A percentile compares a stretch with the other conserved stretches of the same genome.
These are phyloP conservation scores for Blastomyces parvus DNA, from an alignment of 2,329 filamentous ascomycete species.

Conservation along the genomic window DNA sequence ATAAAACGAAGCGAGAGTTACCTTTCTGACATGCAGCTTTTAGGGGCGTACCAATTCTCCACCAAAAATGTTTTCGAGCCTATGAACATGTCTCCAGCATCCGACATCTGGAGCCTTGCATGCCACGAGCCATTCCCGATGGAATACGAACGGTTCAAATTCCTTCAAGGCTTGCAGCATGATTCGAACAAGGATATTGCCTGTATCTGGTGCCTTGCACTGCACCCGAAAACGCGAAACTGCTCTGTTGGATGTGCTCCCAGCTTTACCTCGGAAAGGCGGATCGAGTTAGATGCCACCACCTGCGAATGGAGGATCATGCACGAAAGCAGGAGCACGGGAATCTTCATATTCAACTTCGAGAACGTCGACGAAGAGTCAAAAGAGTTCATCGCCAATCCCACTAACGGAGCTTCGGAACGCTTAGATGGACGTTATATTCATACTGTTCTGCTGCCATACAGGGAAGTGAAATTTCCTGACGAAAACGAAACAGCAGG, in stretches of 20 bases:
- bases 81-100: not conserved
- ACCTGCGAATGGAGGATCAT: not conserved
- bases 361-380: not conserved
- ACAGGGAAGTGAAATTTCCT: not conserved
- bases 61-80: not conserved
- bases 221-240: not conserved
- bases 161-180: not conserved
- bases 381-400: not conserved
- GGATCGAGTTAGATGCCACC: not conserved
- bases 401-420: not conserved
- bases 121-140: not conserved
- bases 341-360: conserved; percentile 1
- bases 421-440: not conserved
- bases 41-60: not conserved
- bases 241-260: not conserved
- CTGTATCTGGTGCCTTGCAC: not conserved
- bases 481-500: not conserved
- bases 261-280: not conserved
- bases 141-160: not conserved
- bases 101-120: not conserved
- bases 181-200: not conserved
- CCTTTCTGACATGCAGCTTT: not conserved
- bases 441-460: not conserved
- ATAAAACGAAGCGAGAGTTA: not conserved
- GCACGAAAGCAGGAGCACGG: not conserved